Conservation (phyloP, 192 early-diverging fungal species). For the Coemansia sp. region DNA sequence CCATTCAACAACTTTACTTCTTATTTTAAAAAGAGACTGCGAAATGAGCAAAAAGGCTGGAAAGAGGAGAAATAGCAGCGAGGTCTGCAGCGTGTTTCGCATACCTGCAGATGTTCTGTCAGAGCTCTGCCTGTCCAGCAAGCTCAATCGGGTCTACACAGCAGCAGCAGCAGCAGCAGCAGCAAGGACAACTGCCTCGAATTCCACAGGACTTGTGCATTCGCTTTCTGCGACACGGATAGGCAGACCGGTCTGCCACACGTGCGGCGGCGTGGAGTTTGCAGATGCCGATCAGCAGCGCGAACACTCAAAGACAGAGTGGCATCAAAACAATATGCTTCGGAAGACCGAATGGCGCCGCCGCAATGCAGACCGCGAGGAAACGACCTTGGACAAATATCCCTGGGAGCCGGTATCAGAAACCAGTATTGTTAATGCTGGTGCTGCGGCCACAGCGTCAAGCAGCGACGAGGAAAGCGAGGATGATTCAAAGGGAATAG, state of each 20-base stretch:
- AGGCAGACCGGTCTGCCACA: conserved; percentile 28
- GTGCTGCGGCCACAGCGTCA: background rate
- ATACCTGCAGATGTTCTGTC: conserved; percentile 3
- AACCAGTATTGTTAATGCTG: background rate
- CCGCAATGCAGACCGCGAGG: background rate
- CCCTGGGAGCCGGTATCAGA: conserved; percentile 29
- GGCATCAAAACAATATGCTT: conserved; percentile 26
- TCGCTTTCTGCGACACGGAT: conserved; percentile 10
- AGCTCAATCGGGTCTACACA: conserved; percentile 3
- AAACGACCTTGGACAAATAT: conserved; percentile 3
- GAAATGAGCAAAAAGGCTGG: background rate
- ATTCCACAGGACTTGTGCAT: background rate
- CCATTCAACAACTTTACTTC: background rate
- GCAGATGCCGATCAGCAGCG: conserved; percentile 22
- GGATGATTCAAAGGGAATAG: background rate
- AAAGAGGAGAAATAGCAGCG: background rate
- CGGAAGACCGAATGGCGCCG: conserved; percentile 30
- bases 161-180: too few relatives aligned
- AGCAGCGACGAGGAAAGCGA: background rate
- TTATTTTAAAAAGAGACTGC: background rate
- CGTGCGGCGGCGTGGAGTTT: conserved; percentile 47
- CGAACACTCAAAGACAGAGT: conserved; percentile 18
- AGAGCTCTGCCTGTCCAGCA: conserved; percentile 1
- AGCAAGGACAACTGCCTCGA: background rate
- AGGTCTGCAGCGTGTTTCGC: conserved; percentile 13